These are phyloP conservation scores for Microcera coccophila DNA, from an alignment of 2,329 filamentous ascomycete genomes.

Conservation along the genomic window DNA sequence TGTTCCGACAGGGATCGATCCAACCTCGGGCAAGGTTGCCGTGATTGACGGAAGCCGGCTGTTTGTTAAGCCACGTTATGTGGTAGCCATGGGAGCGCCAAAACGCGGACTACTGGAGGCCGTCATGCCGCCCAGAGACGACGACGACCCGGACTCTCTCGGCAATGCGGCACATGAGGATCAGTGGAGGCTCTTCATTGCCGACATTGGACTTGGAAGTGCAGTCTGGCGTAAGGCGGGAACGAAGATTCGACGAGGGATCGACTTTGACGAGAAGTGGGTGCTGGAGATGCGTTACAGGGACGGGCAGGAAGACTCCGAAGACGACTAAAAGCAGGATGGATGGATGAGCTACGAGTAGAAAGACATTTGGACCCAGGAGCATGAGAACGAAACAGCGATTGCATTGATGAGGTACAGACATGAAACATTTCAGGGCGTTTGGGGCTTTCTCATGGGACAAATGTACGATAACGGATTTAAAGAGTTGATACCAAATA, in stretches of 20 bases:
- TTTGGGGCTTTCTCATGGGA: background rate
- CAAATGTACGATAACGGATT: background rate
- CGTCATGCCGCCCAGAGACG: constrained; percentile 52
- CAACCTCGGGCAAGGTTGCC: constrained; percentile 64
- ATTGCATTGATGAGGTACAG: too few species aligned
- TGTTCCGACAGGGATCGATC: constrained; percentile 83
- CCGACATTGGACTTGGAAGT: constrained; percentile 80
- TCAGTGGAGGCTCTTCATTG: constrained; percentile 77
- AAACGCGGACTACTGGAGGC: constrained; percentile 80
- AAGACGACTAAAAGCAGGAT: constrained; percentile 15
- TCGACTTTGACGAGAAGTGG: constrained; percentile 88
- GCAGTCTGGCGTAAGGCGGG: constrained; percentile 82
- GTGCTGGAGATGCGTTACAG: constrained; percentile 65
- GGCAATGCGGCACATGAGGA: constrained; percentile 42
- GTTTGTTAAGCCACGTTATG: constrained; percentile 75
- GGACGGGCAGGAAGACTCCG: constrained; percentile 30
- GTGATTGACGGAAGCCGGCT: constrained; percentile 71
- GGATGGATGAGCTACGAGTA: background rate
- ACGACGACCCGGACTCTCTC: constrained; percentile 33
- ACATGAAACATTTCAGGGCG: background rate
- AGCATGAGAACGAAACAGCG: constrained; percentile 4
- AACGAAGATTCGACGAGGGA: constrained; percentile 73
- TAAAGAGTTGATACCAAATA: background rate
- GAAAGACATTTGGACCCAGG: constrained; percentile 1
- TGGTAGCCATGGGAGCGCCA: constrained; percentile 82